Base-by-base conservation (phyloP, 352 stramenopile genomes). In the Pelagophyceae sp. region DNA sequence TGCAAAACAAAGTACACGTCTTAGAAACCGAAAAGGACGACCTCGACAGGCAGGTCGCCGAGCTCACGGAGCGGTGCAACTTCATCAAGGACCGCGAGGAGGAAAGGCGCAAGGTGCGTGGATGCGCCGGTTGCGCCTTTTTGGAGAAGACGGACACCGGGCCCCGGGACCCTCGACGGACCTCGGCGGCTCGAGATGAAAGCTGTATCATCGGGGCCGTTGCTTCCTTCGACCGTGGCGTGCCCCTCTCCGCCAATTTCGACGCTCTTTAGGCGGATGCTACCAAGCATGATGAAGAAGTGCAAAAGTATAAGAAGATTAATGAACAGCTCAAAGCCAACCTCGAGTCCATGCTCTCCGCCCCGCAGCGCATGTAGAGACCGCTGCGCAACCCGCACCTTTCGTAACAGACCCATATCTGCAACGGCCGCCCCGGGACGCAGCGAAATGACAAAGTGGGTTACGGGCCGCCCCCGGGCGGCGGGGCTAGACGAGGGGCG, bases 301-400 rank as follows among this genome's bases (percentile, higher is more conserved):
- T 95, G 38, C 86, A 93, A 29, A 74, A 90, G 38, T 85, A 95
- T 60, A 89, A 90, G 61, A 91, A 91, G 77, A 89, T 86, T 60
- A 96, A 96, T 79, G 90, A 94, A 69, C 87, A 95, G 80, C 84
- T 96, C 67, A 95, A 95, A 82, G 84, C 86, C n/a, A 95, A 84
- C 76, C 87, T 97, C 61, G 92, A 96, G 81, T 87, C 85, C 70
- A 84, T 96, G 69, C 82, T 90, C 17, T 85, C 85, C 29, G 80
- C 84, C n/a, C 85, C 85, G 23, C 87, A 87, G 40, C 88, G 67
- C 2, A 38, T 37, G 35, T 74, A 58, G 23, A 23, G 45, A 54
- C 23, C 11, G 45, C n/a, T n/a, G n/a, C n/a, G n/a, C n/a, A n/a
- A n/a, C n/a, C n/a, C n/a, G n/a, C n/a, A n/a, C n/a, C n/a, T n/a